Evolutionary conservation across 805 yeast genomes (phyloP), one percentile per base, ranked within the genome.

Genomic region (Vanderwaltozyma tropicalis): DNA sequence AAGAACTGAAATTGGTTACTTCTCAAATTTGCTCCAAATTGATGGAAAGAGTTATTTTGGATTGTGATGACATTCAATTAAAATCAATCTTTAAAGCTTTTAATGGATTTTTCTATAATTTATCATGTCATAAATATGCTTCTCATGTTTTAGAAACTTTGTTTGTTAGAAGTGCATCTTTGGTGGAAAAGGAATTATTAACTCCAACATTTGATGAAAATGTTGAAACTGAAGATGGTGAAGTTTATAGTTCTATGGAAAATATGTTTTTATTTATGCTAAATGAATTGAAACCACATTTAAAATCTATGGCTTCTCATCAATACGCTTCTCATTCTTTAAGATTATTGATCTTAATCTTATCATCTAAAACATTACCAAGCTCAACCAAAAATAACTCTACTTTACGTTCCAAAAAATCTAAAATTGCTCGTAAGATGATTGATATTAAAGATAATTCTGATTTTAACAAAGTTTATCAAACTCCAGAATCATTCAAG

Each of bases 1-100:
- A 88, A 50, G 97, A 89, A 60, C 66, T 92, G 48, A 89, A 92
- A 59, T 68, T 89, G 29, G 95, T 83, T 4, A 89, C 96, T 2
- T 88, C 89, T 53, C 96, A 88, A 54, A 86, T 89, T 40, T 87
- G 96, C 59, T 89, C 97, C 18, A 89, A 89, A 57, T 68, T 92
- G 41, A 70, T 92, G 67, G 98, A 89, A 61, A 69, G 98, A 53
- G 64, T 89, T 43, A 72, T 89, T n/a, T 61, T 83, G 30, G 63
- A 67, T 15, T 80, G 88, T 13, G 67, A 71, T 20, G 79, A 76
- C 43, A 64, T 61, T 11, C 94, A 86, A 56, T 59, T 86, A 41
- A 77, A 78, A 48, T 64, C 67, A 24, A 54, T 88, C 0, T 82
- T 80, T 58, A 70, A 68, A 41, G 74, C 78, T 1, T 82, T 87